A percentile compares a stretch with the other conserved stretches of the same genome.
These are phyloP conservation scores for Fraxinus albicans DNA, from an alignment of 305 asterid genomes.

Conservation along the genomic window DNA sequence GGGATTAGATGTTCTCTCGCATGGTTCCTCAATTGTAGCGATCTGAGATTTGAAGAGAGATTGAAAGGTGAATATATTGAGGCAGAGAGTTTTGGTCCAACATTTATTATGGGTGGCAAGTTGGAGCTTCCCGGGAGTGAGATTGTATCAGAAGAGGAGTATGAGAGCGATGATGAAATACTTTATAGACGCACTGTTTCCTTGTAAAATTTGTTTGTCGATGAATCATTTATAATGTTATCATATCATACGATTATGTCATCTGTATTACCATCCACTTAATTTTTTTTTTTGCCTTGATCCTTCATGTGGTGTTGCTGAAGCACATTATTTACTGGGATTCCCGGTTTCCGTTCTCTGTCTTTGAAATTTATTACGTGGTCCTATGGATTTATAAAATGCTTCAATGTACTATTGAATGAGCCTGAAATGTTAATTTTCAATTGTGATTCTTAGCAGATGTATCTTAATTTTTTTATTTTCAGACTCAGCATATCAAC, in stretches of 20 bases:
- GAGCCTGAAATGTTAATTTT: neutral
- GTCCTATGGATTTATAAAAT: neutral
- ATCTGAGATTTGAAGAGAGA: slow-evolving; percentile 86
- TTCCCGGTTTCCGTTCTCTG: neutral
- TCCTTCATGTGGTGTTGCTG: neutral
- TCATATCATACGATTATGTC: neutral
- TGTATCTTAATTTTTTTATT: neutral
- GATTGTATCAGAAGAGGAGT: slow-evolving; percentile 63
- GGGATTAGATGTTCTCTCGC: slow-evolving; percentile 75
- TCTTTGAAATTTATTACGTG: neutral
- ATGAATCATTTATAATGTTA: neutral
- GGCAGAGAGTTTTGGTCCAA: slow-evolving; percentile 68
- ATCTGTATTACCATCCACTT: neutral
- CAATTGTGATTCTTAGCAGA: neutral
- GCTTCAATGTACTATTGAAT: neutral
- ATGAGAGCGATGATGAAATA: slow-evolving; percentile 84
- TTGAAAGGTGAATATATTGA: slow-evolving; percentile 71
- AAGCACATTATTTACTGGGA: neutral
- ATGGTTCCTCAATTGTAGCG: slow-evolving; percentile 92
- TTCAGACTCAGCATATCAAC: neutral
- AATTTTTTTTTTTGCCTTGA: neutral
- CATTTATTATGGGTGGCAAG: slow-evolving; percentile 83
- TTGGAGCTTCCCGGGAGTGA: slow-evolving; percentile 65
- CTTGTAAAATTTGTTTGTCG: slow-evolving; percentile 16
- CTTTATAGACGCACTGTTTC: slow-evolving; percentile 81